Base-by-base conservation (phyloP, 345 rosid species). In the Cochlearia excelsa region DNA sequence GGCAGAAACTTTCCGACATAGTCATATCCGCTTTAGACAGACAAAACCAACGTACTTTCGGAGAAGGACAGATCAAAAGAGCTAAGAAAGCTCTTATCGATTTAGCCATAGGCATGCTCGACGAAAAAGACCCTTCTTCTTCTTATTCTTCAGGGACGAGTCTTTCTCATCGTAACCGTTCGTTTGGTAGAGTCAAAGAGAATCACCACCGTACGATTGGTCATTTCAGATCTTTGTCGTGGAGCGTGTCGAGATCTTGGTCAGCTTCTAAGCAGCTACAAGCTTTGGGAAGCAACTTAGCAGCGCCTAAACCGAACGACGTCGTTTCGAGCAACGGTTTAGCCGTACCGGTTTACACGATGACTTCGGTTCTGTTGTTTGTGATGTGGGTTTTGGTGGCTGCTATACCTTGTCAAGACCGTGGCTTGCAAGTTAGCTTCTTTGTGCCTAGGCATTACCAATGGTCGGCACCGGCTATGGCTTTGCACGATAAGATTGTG, bases 221-320 rank as follows among this genome's bases (percentile, higher is more conserved):
- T 10, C 95, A 86, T 76, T 88, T 82, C 64, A 63, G 97, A 54
- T 92, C 98, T 4, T 73, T 88, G 42, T 92, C 98, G 0, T 88
- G 98, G 98, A 92, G 97, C 54, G 95, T 92, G 3, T 92, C 98
- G 2, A 72, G 95, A 76, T 86, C 98, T 0, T 92, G 98, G 98
- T 92, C 98, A 0, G 98, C 98, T 3, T 83, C 98, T 0, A 80
- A 78, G 79, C 97, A 92, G 75, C 75, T 92, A 29, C 93, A 83
- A 73, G 87, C 94, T 0, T 78, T 92, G 23, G 89, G 84, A 8
- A 82, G 61, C 7, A 88, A 83, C 66, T 51, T 92, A 66, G 57
- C 55, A 4, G 74, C 84, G 1, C 98, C 98, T 1, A 47, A 69
- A 51, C 80, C 63, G 3, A 84, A 66, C 23, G 97, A 92, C 7